Percentiles rank a stretch among this genome's conserved stretches.
Conservation (phyloP, 495 filamentous ascomycete genomes). For the Durotheca rogersii region DNA sequence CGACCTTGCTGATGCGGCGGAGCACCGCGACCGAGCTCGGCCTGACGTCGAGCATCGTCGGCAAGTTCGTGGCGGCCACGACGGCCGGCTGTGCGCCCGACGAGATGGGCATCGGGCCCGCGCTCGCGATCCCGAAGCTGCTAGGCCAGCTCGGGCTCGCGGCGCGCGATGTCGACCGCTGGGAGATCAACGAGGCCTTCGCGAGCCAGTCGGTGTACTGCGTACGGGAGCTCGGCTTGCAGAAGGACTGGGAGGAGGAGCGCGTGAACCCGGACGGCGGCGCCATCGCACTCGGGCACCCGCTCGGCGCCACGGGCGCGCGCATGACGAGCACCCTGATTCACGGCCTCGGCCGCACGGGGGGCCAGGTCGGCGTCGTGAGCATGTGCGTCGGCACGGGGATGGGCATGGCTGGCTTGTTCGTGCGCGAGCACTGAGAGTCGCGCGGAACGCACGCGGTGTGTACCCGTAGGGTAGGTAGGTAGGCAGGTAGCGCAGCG, state of each 20-base stretch:
- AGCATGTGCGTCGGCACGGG: conserved; percentile 91
- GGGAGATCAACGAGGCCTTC: conserved; percentile 97
- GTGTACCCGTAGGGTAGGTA: no score
- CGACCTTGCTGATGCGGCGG: conserved; percentile 78
- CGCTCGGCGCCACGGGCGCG: conserved; percentile 87
- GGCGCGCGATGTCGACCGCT: conserved; percentile 73
- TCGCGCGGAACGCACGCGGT: no score
- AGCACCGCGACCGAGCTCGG: conserved; percentile 77
- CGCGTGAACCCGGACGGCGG: conserved; percentile 90
- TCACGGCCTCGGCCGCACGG: conserved; percentile 58
- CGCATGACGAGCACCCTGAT: conserved; percentile 77
- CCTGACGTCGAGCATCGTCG: conserved; percentile 66
- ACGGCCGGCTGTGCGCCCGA: conserved; percentile 78
- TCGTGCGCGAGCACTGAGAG: conserved; percentile 70
- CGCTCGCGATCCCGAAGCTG: conserved; percentile 80
- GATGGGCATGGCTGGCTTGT: conserved; percentile 88
- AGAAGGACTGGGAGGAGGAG: conserved; percentile 56
- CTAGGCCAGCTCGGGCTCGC: conserved; percentile 63
- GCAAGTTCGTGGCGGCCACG: conserved; percentile 71
- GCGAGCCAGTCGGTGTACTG: conserved; percentile 86
- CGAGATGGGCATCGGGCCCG: conserved; percentile 92
- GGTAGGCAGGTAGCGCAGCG: no score
- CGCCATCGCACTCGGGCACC: conserved; percentile 90
- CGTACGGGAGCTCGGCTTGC: conserved; percentile 68
- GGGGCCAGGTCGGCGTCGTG: conserved; percentile 67